A percentile compares a stretch with the other conserved stretches of the same genome.
Evolutionary conservation across 441 rosid genomes (phyloP).

Genomic region (Populus trichocarpa): DNA sequence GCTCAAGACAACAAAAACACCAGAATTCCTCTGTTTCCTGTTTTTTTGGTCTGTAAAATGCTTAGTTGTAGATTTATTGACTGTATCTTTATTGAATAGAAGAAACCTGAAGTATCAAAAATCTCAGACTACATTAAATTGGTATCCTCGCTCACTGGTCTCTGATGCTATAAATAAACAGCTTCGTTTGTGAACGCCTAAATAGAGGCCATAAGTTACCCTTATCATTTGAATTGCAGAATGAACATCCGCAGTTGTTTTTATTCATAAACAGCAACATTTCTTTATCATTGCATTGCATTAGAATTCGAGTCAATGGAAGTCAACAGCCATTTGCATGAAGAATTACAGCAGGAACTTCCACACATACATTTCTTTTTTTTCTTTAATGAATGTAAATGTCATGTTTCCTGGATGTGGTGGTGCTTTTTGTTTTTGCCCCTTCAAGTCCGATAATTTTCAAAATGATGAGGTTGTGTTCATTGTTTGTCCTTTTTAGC

Average conservation of each 20-base stretch:
- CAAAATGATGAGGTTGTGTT: background rate
- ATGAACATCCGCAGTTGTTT: too few species aligned
- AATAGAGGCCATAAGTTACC: too few species aligned
- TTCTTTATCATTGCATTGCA: background rate
- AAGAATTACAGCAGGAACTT: constrained; percentile 3
- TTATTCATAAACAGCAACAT: background rate
- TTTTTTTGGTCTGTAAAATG: too few species aligned
- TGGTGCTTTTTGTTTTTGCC: background rate
- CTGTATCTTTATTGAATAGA: background rate
- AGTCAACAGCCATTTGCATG: background rate
- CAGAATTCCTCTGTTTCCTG: background rate
- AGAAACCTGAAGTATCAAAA: background rate
- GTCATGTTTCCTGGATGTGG: background rate
- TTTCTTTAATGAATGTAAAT: background rate
- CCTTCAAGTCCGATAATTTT: background rate
- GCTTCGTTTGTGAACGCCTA: background rate
- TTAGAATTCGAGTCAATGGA: background rate
- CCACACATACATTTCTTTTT: too few species aligned
- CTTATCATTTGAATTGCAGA: too few species aligned
- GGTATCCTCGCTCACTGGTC: too few species aligned
- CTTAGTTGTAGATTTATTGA: background rate
- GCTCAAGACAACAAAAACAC: background rate
- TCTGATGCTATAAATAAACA: background rate
- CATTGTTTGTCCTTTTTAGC: constrained; percentile 31
- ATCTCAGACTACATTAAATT: background rate